Base-by-base conservation (phyloP, 2,329 filamentous ascomycete genomes). In the Pseudogymnoascus sp. region DNA sequence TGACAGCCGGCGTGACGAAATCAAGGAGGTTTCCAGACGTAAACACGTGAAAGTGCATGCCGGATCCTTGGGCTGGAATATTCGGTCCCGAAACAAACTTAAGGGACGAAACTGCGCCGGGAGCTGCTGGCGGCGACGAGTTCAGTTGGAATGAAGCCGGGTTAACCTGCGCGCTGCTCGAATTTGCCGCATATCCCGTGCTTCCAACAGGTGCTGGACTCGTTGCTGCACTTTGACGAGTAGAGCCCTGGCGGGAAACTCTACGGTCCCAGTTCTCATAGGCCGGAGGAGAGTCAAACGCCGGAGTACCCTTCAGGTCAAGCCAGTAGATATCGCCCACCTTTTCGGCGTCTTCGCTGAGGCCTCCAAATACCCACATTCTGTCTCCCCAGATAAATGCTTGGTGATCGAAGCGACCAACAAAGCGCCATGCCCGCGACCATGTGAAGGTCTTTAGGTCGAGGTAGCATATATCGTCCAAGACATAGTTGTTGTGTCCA, bases 371-470 rank as follows among this genome's bases (percentile, higher is more conserved):
- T 6, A 97, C 91, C 93, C 93, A 99, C 35, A 99, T 87, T 43
- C 91, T 85, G 64, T 94, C 92, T 61, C 88, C 80, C 82, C 92
- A 97, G 63, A 99, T 88, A 80, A 93, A 97, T 59, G 90, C 91
- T 14, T 91, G 91, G 72, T 99, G 94, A 69, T 99, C 94, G 71
- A 96, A 99, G 38, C 94, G 85, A 57, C 90, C 87, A 25, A 97
- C 92, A 71, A 99, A 99, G 64, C 88, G 89, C 94, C 94, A 99
- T 39, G 91, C 87, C 62, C 91, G 86, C 61, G 93, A 97, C 94
- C 94, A 99, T 0, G 92, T 96, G 80, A 91, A 97, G 1, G 94
- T 97, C 77, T 96, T 97, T 53, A 99, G 79, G 71, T 99, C 94
- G 57, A 99, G 82, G 71, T 96, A 99, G 77, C 91, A 96, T 58